Conservation (phyloP, 2,329 filamentous ascomycete genomes). For the Aureobasidium sp. region DNA sequence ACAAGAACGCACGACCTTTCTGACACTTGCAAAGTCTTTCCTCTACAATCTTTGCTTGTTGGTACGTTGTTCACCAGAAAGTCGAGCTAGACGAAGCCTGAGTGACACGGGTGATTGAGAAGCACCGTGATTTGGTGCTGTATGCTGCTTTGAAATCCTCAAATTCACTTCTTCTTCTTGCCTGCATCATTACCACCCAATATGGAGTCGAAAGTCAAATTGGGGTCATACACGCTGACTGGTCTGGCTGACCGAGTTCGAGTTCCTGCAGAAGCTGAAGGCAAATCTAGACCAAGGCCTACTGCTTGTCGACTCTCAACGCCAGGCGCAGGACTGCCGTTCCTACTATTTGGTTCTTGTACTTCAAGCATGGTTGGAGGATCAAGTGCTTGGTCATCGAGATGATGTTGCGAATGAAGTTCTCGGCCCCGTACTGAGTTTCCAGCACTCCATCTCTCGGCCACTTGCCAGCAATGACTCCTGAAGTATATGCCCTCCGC, state of each 20-base stretch:
- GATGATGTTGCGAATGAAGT: conserved; percentile 21
- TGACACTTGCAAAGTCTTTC: not conserved
- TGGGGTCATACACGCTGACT: conserved; percentile 29
- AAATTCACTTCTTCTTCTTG: not conserved
- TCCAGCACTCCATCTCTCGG: conserved; percentile 52
- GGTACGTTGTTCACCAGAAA: not conserved
- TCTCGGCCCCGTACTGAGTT: conserved; percentile 27
- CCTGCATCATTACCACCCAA: conserved; percentile 19
- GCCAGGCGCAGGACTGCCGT: conserved; percentile 17
- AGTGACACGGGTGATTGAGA: not conserved
- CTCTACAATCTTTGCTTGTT: not conserved
- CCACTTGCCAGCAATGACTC: conserved; percentile 62
- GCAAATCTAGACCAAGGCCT: conserved; percentile 40
- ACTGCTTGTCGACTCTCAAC: conserved; percentile 32
- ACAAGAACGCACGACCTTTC: not conserved
- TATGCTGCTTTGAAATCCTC: not conserved
- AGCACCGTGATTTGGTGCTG: not conserved
- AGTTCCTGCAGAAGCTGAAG: conserved; percentile 36
- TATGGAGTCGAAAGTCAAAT: conserved; percentile 44
- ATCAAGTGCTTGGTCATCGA: conserved; percentile 18
- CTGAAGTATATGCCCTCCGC: conserved; percentile 62
- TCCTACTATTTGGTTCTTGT: not conserved
- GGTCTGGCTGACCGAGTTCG: conserved; percentile 21
- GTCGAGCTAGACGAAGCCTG: not conserved
- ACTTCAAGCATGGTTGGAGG: not conserved